These are phyloP conservation scores for Paraphoma sp. DNA, from an alignment of 2,329 filamentous ascomycete species.

Conservation along the genomic window DNA sequence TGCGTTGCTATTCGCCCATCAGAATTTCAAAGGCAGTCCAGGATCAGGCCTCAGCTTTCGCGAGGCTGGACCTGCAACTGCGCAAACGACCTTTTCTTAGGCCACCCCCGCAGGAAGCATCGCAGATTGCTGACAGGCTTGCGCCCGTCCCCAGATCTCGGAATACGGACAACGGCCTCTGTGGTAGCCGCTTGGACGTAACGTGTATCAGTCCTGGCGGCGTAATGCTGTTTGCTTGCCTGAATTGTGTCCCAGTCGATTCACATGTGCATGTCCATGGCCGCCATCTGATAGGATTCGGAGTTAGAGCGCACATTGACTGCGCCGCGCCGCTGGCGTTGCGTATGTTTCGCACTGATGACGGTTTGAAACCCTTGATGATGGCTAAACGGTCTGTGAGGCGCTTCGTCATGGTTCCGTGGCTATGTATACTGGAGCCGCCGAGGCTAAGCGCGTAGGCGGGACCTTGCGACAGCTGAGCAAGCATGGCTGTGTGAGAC, in stretches of 20 bases:
- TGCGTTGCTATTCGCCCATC: not conserved
- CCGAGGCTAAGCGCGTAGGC: constrained; percentile 5
- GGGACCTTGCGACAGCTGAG: not conserved
- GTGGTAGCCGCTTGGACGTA: constrained; percentile 6
- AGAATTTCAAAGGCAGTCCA: too few species aligned
- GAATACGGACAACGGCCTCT: not conserved
- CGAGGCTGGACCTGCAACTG: constrained; percentile 6
- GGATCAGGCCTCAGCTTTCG: not conserved
- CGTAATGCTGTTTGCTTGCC: constrained; percentile 8
- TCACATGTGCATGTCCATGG: not conserved
- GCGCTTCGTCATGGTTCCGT: constrained; percentile 19
- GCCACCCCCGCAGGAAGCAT: constrained; percentile 12
- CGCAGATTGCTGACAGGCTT: constrained; percentile 16
- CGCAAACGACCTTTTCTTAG: constrained; percentile 13
- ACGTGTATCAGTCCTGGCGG: constrained; percentile 11
- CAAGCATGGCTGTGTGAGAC: constrained; percentile 5
- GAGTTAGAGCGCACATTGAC: constrained; percentile 1
- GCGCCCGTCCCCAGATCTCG: constrained; percentile 10
- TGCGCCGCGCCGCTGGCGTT: constrained; percentile 3
- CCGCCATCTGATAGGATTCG: constrained; percentile 12
- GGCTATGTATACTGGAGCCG: constrained; percentile 20
- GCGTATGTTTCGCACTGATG: constrained; percentile 18
- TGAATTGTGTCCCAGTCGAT: not conserved
- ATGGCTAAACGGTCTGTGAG: constrained; percentile 7
- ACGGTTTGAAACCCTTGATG: constrained; percentile 14